Percentiles rank a stretch among this genome's conserved stretches.
Evolutionary conservation across 768 basidiomycete species (phyloP).

Genomic region (Inosperma sp.): DNA sequence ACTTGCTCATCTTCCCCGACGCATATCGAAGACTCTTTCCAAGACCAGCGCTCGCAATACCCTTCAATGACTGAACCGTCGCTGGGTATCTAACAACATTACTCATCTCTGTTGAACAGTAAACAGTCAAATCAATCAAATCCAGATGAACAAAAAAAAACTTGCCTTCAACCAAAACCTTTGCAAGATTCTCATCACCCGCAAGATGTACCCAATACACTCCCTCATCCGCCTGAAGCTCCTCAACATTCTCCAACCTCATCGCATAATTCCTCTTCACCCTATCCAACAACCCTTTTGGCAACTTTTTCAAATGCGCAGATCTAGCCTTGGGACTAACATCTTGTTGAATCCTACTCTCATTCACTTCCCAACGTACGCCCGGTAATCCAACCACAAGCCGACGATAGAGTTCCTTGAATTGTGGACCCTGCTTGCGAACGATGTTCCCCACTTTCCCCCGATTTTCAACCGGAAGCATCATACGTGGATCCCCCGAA

Average conservation of each 20-base stretch:
- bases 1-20: slow-evolving; percentile 77
- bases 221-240: slow-evolving; percentile 60
- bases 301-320: slow-evolving; percentile 75
- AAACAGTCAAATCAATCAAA: neutral
- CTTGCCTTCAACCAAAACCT: slow-evolving; percentile 52
- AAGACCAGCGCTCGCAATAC: slow-evolving; percentile 76
- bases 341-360: slow-evolving; percentile 68
- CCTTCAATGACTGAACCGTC: slow-evolving; percentile 80
- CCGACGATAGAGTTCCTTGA: slow-evolving; percentile 81
- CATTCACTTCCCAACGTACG: slow-evolving; percentile 61
- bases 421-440: slow-evolving; percentile 71
- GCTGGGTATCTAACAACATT: slow-evolving; percentile 80
- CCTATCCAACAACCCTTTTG: slow-evolving; percentile 55
- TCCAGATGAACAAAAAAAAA: slow-evolving; percentile 1
- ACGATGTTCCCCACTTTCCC: slow-evolving; percentile 95
- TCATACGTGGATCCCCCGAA: slow-evolving; percentile 88
- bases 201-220: slow-evolving; percentile 74
- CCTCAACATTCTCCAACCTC: slow-evolving; percentile 22
- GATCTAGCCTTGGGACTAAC: slow-evolving; percentile 59
- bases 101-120: slow-evolving; percentile 53
- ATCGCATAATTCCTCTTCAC: slow-evolving; percentile 51
- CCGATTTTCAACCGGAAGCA: slow-evolving; percentile 91
- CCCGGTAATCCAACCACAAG: slow-evolving; percentile 76
- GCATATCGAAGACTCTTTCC: slow-evolving; percentile 75
- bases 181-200: slow-evolving; percentile 52